Conservation (phyloP, 2,329 filamentous ascomycete species). For the Bipolaris zeicola region DNA sequence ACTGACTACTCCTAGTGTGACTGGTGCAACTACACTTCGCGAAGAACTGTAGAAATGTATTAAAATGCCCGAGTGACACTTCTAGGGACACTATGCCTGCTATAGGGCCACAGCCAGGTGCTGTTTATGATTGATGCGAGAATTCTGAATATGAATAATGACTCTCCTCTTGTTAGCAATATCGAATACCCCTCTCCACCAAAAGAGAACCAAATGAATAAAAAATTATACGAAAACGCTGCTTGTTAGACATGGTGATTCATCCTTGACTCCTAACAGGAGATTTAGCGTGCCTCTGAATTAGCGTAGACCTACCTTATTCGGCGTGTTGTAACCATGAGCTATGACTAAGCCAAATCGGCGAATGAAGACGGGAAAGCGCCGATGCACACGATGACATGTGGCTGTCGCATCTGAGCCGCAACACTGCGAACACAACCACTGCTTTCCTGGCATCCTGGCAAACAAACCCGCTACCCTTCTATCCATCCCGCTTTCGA, state of each 20-base stretch:
- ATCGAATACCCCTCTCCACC: conserved; percentile 28
- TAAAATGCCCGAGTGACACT: conserved; percentile 12
- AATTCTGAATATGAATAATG: conserved; percentile 13
- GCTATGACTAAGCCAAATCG: conserved; percentile 16
- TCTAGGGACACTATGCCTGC: not conserved
- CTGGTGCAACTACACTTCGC: conserved; percentile 48
- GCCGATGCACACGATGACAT: conserved; percentile 44
- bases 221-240: not conserved
- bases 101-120: not conserved
- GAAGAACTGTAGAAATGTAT: conserved; percentile 45
- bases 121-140: not conserved
- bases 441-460: conserved; percentile 4
- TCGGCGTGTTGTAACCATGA: not conserved
- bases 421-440: conserved; percentile 19
- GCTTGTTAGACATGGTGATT: conserved; percentile 1
- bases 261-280: not conserved
- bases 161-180: conserved; percentile 16
- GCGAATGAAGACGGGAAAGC: conserved; percentile 31
- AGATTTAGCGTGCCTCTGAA: not conserved
- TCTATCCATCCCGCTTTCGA: not conserved
- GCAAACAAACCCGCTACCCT: not conserved
- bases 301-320: not conserved
- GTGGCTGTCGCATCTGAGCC: conserved; percentile 32
- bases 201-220: not conserved
- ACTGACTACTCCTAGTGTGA: conserved; percentile 41